phyloP scores from a whole-genome alignment of 352 stramenopile genomes.

The Globisporangium yorkense region DNA sequence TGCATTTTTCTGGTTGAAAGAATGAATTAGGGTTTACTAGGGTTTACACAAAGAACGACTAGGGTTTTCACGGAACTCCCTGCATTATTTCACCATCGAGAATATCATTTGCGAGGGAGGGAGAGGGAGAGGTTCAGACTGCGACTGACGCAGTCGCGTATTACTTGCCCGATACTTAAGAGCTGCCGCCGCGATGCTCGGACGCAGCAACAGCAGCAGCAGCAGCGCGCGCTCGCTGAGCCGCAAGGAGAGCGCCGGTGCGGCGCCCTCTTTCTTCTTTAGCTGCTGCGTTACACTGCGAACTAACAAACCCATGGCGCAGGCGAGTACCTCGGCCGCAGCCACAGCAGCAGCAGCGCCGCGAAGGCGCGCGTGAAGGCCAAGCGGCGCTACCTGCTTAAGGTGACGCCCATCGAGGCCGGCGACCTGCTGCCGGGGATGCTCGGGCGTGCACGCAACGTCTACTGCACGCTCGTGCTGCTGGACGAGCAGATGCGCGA shows the following conservation, averaged over 20 bases:
- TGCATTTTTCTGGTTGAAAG: too few relatives aligned
- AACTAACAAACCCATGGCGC: background rate
- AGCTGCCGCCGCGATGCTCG: background rate
- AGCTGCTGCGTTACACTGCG: background rate
- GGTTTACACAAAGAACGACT: too few relatives aligned
- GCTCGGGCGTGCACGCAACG: conserved; percentile 50
- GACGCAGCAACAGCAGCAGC: conserved; percentile 11
- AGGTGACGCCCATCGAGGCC: conserved; percentile 82
- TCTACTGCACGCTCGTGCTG: conserved; percentile 81
- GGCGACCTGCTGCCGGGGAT: conserved; percentile 62
- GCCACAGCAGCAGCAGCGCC: conserved; percentile 10
- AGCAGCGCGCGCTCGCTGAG: conserved; percentile 10
- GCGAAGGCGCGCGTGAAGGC: conserved; percentile 48
- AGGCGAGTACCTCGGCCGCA: conserved; percentile 1
- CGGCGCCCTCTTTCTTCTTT: background rate
- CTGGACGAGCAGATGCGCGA: conserved; percentile 80
- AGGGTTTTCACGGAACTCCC: background rate
- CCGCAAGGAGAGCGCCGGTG: conserved; percentile 14
- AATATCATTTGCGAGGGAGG: background rate
- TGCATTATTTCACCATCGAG: background rate
- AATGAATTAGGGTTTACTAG: too few relatives aligned
- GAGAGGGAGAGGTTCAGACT: background rate
- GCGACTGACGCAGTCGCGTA: background rate
- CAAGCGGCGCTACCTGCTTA: conserved; percentile 76
- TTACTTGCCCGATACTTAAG: background rate